phyloP scores from a whole-genome alignment of 2,329 filamentous ascomycete species.

The Trichophyton benhamiae region DNA sequence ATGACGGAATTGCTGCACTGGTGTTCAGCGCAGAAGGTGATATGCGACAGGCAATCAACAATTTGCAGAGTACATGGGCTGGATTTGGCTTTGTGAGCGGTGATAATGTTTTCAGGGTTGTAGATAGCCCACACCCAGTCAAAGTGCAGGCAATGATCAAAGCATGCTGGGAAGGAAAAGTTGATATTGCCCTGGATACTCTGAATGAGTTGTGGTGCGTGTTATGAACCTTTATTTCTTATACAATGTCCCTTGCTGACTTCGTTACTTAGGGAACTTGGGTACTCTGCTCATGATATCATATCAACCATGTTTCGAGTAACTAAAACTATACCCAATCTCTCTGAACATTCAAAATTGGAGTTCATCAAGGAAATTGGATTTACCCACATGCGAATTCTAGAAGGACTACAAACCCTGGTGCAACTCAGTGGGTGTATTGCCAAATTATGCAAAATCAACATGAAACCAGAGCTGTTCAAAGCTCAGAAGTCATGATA shows the following conservation, averaged over 20 bases:
- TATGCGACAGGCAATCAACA: slow-evolving; percentile 98
- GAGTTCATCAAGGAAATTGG: slow-evolving; percentile 99
- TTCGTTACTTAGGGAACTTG: slow-evolving; percentile 48
- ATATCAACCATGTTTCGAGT: slow-evolving; percentile 99
- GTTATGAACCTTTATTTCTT: background rate
- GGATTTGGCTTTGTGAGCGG: slow-evolving; percentile 96
- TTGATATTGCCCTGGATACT: slow-evolving; percentile 74
- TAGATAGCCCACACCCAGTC: slow-evolving; percentile 92
- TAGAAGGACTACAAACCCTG: slow-evolving; percentile 94
- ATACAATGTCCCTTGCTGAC: background rate
- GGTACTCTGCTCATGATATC: slow-evolving; percentile 97
- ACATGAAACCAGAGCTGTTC: slow-evolving; percentile 87
- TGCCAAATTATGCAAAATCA: slow-evolving; percentile 81
- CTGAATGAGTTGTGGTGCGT: slow-evolving; percentile 74
- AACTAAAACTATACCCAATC: slow-evolving; percentile 82
- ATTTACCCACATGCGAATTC: slow-evolving; percentile 96
- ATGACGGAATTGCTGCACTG: slow-evolving; percentile 88
- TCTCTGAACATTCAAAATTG: slow-evolving; percentile 89
- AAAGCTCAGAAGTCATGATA: slow-evolving; percentile 30
- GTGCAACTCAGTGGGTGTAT: slow-evolving; percentile 89
- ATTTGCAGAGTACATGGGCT: slow-evolving; percentile 81
- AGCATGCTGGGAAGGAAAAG: slow-evolving; percentile 82
- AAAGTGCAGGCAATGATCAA: slow-evolving; percentile 99
- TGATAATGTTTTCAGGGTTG: slow-evolving; percentile 95
- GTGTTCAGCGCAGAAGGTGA: slow-evolving; percentile 96